Evolutionary conservation across 176 grass and related monocot species (phyloP).

Genomic region (Avena sativa): DNA sequence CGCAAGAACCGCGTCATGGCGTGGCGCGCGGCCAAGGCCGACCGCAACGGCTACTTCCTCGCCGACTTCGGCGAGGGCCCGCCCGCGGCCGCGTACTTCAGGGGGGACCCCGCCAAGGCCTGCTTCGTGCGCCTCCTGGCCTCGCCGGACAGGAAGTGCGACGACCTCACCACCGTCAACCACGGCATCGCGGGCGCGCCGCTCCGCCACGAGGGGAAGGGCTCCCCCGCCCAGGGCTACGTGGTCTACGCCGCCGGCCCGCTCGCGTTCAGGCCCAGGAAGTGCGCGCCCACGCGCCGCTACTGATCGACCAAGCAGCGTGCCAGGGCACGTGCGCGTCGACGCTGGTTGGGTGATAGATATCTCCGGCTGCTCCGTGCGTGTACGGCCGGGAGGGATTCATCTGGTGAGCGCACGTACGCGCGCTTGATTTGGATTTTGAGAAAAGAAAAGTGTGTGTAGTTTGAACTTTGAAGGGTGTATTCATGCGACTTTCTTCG

Average conservation of each 20-base stretch:
- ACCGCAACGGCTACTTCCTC: slow-evolving; percentile 65
- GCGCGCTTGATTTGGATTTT: neutral
- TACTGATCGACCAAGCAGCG: neutral
- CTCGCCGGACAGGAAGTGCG: slow-evolving; percentile 64
- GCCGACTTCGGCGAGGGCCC: slow-evolving; percentile 42
- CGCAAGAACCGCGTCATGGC: slow-evolving; percentile 59
- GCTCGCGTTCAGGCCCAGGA: slow-evolving; percentile 62
- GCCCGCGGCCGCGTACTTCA: slow-evolving; percentile 4
- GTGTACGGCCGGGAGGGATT: too few relatives aligned
- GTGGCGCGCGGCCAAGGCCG: slow-evolving; percentile 15
- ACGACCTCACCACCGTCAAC: slow-evolving; percentile 63
- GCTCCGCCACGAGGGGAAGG: slow-evolving; percentile 62
- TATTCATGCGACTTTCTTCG: neutral
- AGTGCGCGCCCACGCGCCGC: slow-evolving; percentile 43
- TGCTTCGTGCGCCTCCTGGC: slow-evolving; percentile 73
- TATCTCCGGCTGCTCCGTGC: too few relatives aligned
- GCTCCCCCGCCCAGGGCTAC: neutral
- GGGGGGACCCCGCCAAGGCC: slow-evolving; percentile 43
- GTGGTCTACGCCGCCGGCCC: slow-evolving; percentile 46
- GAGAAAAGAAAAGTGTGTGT: neutral
- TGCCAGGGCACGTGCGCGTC: too few relatives aligned
- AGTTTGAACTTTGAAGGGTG: neutral
- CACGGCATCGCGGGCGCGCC: slow-evolving; percentile 53
- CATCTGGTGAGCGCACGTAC: neutral
- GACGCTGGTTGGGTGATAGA: too few relatives aligned